Percentiles rank a stretch among this genome's conserved stretches.
phyloP scores from a whole-genome alignment of 1,284 basidiomycete genomes.

The Chondrostereum purpureum region DNA sequence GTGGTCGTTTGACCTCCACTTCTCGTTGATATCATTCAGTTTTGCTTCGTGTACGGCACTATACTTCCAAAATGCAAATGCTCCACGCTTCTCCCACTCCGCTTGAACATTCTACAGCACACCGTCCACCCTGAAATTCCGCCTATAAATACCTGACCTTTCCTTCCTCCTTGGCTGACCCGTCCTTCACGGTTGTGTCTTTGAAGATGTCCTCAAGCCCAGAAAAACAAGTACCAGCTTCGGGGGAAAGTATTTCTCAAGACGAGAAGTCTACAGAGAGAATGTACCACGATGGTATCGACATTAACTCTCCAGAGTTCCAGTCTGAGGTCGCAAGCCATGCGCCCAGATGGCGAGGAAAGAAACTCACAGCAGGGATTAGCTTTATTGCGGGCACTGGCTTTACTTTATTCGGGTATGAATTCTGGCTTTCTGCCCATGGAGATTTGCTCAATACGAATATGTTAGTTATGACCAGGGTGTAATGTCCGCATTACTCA shows the following conservation, averaged over 20 bases:
- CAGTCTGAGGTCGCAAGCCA: slow-evolving; percentile 21
- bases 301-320: neutral
- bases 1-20: no score
- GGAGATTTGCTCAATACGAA: slow-evolving; percentile 8
- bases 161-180: neutral
- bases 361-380: slow-evolving; percentile 35
- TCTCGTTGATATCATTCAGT: no score
- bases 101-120: neutral
- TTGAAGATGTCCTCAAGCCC: no score
- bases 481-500: slow-evolving; percentile 56
- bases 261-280: neutral
- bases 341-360: slow-evolving; percentile 32
- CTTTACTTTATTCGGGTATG: slow-evolving; percentile 51
- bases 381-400: slow-evolving; percentile 50
- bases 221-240: neutral
- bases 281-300: neutral
- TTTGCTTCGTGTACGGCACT: no score
- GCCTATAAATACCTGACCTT: neutral
- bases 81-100: neutral
- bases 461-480: slow-evolving; percentile 51
- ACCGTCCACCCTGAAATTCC: neutral
- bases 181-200: neutral
- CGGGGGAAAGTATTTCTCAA: neutral
- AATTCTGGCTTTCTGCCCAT: neutral
- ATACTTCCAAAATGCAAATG: no score